Base-by-base conservation (phyloP, 208 protist genomes). In the Phytomonas sp. region DNA sequence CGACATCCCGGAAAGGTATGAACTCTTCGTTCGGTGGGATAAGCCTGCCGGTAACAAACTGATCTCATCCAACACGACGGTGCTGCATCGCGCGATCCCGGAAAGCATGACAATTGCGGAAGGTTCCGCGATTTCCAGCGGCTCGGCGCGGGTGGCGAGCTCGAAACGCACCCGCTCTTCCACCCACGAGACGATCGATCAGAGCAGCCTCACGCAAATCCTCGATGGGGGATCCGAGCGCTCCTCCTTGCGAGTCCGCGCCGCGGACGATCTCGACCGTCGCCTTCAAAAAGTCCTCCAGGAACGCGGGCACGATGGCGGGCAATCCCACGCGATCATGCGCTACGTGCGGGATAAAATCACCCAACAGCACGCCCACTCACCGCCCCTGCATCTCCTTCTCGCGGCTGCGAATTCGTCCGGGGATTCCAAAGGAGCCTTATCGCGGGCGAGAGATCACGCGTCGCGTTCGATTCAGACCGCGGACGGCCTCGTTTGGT, bases 311-410 rank as follows among this genome's bases (percentile, higher is more conserved):
- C 46, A 26, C 17, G 46, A 20, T 26, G 46, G 46, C 20, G 46
- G 46, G 0, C 46, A 56, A 56, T 56, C 46, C 46, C 46, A 56
- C 1, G 46, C 26, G 0, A 56, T 56, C 23, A 56, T 26, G 20
- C 17, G 23, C 46, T 23, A 56, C 46, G 23, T 56, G 23, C 46
- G 46, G 17, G 23, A 56, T 2, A 56, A 56, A 56, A 56, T 56
- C 72, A 79, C 90, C 13, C 61, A 68, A 29, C 66, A 71, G 23
- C 78, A 82, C 30, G 60, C 68, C 28, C 53, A 63, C 8, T 73
- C 79, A 34, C 81, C 75, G 4, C 88, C 88, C 28, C 76, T 94
- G 43, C 85, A 89, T 37, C 83, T 89, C 68, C 63, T 91, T 8
- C 9, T 76, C 29, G 46, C 0, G 23, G 46, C 46, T 1, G 23